Evolutionary conservation across 306 rosid species (phyloP).

Genomic region (Ammopiptanthus mongolicus): DNA sequence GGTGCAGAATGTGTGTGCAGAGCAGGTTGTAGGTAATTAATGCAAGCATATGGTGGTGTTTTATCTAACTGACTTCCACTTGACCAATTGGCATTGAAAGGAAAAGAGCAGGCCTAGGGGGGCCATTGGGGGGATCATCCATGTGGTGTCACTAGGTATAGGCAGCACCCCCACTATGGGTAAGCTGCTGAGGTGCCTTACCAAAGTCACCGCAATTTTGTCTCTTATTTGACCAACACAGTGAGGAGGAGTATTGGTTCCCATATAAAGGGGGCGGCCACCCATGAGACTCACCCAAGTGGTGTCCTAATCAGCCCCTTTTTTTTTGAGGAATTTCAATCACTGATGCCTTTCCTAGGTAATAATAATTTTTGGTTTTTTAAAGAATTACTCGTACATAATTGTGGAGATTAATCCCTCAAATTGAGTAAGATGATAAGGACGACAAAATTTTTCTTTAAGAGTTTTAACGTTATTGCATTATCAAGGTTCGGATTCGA

Average conservation of each 20-base stretch:
- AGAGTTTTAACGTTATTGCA: no score
- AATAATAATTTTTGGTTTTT: no score
- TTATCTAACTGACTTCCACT: slow-evolving; percentile 27
- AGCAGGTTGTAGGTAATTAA: slow-evolving; percentile 12
- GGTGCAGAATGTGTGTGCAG: background rate
- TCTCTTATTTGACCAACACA: slow-evolving; percentile 26
- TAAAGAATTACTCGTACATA: no score
- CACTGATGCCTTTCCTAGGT: background rate
- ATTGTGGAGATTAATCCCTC: no score
- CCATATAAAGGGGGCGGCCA: slow-evolving; percentile 1
- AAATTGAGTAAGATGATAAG: no score
- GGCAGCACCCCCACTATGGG: slow-evolving; percentile 23
- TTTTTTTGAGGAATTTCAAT: background rate
- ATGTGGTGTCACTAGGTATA: slow-evolving; percentile 20
- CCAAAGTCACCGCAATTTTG: slow-evolving; percentile 24
- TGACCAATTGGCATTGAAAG: slow-evolving; percentile 5
- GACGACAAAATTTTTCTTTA: no score
- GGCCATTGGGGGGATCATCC: background rate
- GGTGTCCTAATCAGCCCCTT: slow-evolving; percentile 32
- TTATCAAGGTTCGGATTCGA: no score
- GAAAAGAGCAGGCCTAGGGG: background rate
- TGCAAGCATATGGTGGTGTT: slow-evolving; percentile 36
- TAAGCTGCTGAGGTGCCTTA: slow-evolving; percentile 9
- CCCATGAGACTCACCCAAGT: slow-evolving; percentile 27
- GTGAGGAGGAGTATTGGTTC: background rate